Evolutionary conservation across 352 stramenopile genomes (phyloP), one percentile per base, ranked within the genome.

Genomic region (Globisporangium paroecandrum): DNA sequence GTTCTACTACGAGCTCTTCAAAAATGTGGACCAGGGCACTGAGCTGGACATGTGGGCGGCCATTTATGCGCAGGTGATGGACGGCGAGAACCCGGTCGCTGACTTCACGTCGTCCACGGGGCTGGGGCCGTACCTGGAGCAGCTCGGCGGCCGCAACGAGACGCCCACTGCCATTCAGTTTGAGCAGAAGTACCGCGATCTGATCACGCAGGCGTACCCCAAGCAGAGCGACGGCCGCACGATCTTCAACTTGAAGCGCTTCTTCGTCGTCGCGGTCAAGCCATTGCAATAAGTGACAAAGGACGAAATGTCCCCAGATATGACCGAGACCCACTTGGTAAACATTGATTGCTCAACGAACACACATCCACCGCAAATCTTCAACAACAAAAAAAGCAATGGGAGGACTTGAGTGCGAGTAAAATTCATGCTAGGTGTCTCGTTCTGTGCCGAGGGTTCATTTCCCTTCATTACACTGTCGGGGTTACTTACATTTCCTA

Each of bases 1-100:
- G 8, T 90, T 82, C 60, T 94, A 92, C 80, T 94, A 92, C 53
- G 75, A 90, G 56, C 76, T 91, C 27, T 85, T 90, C 54, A 75
- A 78, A 15, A 10, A 41, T 8, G 55, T 75, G 22, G 72, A 72
- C 10, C 32, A 24, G 1, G 24, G 32, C 5, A 65, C 64, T 2
- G 64, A 76, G 24, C 58, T 91, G 8, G 81, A 92, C 63, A 85
- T 94, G 76, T 94, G 83, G 85, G 61, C 69, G 5, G 78, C 79
- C n/a, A 72, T 73, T 10, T 92, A 92, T 61, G 70, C 75, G 34
- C 84, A 92, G 65, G 66, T 87, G 24, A 76, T 94, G 51, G 74
- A 80, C 5, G 82, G 81, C 1, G 76, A 89, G 15, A 86, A 89
- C 62, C 80, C 85, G 3, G 82, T 93, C 20, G 85, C 83, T 0